These are phyloP conservation scores for Parachaetomium inaequale DNA, from an alignment of 495 filamentous ascomycete species.

Conservation along the genomic window DNA sequence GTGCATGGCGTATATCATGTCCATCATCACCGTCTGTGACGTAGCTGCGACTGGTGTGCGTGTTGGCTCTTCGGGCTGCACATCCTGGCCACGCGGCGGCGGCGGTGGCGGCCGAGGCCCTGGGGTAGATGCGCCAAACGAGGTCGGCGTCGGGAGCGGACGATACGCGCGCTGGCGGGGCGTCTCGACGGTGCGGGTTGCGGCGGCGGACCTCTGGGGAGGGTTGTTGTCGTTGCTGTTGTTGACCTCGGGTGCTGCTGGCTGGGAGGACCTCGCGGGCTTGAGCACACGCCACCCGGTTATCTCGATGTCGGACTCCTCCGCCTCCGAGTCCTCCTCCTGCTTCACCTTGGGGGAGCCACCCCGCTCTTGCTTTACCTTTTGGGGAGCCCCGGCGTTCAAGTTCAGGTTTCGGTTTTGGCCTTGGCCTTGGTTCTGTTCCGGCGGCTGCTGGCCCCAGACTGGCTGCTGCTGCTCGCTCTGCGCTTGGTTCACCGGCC, in stretches of 20 bases:
- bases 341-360: background rate
- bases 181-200: background rate
- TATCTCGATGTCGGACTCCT: background rate
- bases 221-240: no score
- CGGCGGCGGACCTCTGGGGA: background rate
- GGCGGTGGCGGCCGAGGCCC: background rate
- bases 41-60: no score
- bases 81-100: no score
- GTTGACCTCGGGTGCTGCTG: background rate
- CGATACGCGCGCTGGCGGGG: background rate
- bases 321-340: no score
- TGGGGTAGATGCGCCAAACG: background rate
- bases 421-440: background rate
- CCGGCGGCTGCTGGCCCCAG: background rate
- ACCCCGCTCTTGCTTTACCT: no score
- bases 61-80: background rate
- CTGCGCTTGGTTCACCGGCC: background rate
- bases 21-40: background rate
- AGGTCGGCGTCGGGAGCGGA: background rate
- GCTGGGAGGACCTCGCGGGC: background rate
- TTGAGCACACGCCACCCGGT: no score
- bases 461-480: no score
- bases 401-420: no score
- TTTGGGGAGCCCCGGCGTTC: no score
- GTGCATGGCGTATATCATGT: background rate